These are phyloP conservation scores for Chamaecyparis obtusa DNA, from an alignment of 75 land plant species.

Conservation along the genomic window DNA sequence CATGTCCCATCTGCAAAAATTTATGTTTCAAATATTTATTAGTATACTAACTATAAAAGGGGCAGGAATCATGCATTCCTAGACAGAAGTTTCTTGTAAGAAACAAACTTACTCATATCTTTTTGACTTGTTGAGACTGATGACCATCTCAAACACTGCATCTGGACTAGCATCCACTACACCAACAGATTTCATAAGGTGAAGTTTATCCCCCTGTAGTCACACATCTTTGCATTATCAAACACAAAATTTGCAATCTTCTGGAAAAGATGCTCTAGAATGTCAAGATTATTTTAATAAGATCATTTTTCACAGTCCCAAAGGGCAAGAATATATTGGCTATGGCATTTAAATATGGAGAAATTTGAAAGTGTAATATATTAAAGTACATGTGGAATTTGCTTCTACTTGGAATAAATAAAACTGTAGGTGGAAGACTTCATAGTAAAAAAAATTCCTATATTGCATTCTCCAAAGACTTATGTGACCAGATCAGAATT, in stretches of 20 bases:
- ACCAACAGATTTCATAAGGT: conserved; percentile 77
- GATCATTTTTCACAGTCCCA: background rate
- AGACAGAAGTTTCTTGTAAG: conserved; percentile 4
- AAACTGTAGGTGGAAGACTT: background rate
- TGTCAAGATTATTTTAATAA: background rate
- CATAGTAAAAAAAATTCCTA: too few species aligned
- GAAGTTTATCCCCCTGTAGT: conserved; percentile 62
- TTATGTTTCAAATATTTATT: conserved; percentile 7
- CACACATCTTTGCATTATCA: background rate
- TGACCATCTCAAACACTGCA: conserved; percentile 75
- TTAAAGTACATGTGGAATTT: background rate
- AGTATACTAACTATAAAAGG: background rate
- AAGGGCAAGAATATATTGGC: background rate
- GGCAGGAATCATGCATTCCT: background rate
- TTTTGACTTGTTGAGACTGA: conserved; percentile 58
- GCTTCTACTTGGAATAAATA: background rate
- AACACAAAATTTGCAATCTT: background rate
- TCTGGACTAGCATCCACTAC: conserved; percentile 82
- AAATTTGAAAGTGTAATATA: too few species aligned
- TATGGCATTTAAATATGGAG: background rate
- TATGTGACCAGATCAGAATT: too few species aligned
- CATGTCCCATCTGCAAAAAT: conserved; percentile 82
- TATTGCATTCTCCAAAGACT: background rate
- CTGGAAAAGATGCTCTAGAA: background rate
- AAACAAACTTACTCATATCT: conserved; percentile 76